A percentile compares a stretch with the other conserved stretches of the same genome.
Conservation (phyloP, 345 rosid genomes). For the Theobroma cacao region DNA sequence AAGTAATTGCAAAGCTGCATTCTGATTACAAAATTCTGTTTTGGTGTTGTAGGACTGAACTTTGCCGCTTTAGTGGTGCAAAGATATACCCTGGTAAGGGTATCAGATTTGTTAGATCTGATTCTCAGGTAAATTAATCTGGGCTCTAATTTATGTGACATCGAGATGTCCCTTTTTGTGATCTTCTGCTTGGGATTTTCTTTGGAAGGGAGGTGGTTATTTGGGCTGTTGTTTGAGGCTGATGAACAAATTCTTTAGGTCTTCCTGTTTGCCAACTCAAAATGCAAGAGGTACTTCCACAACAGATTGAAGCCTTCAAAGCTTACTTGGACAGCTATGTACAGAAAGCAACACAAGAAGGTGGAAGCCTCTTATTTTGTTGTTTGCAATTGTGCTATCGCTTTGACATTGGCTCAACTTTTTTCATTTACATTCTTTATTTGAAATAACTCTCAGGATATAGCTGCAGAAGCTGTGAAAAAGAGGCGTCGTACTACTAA, state of each 20-base stretch:
- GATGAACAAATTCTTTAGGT: slow-evolving; percentile 39
- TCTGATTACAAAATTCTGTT: not conserved
- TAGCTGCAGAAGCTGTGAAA: slow-evolving; percentile 58
- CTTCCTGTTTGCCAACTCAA: slow-evolving; percentile 80
- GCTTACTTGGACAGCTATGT: slow-evolving; percentile 83
- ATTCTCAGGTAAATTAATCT: slow-evolving; percentile 53
- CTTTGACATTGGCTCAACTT: not conserved
- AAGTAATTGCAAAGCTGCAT: not conserved
- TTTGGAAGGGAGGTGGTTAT: not conserved
- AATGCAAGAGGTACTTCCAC: slow-evolving; percentile 92
- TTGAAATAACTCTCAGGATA: slow-evolving; percentile 34
- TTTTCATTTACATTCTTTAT: not conserved
- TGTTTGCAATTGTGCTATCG: not conserved
- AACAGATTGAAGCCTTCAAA: slow-evolving; percentile 89
- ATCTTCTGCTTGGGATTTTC: not conserved
- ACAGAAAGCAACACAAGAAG: slow-evolving; percentile 75
- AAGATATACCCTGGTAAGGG: slow-evolving; percentile 81
- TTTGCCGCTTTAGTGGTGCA: slow-evolving; percentile 73
- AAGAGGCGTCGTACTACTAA: slow-evolving; percentile 52
- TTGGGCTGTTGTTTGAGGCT: not conserved
- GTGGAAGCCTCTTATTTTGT: slow-evolving; percentile 15
- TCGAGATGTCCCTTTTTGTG: not conserved
- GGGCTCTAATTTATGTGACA: not conserved
- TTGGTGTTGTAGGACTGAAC: slow-evolving; percentile 51
- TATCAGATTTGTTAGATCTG: slow-evolving; percentile 62